These are phyloP conservation scores for Naganishia liquefaciens DNA, from an alignment of 1,284 basidiomycete genomes.

Conservation along the genomic window DNA sequence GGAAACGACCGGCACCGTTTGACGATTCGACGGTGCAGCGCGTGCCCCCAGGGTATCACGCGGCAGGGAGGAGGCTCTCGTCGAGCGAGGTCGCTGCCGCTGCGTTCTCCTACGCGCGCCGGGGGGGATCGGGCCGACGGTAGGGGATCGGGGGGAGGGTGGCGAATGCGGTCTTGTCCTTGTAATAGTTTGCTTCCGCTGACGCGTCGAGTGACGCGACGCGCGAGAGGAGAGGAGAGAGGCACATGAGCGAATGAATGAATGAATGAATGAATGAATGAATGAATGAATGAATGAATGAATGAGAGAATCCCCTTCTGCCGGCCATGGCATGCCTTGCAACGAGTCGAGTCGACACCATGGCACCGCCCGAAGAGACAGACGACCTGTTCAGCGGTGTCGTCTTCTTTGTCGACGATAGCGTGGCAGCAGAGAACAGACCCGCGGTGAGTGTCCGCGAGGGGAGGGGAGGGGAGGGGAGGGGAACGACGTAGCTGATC, in stretches of 20 bases:
- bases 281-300: too few relatives aligned
- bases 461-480: too few relatives aligned
- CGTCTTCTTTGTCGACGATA: conserved; percentile 32
- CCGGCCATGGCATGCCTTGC: too few relatives aligned
- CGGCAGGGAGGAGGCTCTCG: background rate
- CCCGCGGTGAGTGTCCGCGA: conserved; percentile 17
- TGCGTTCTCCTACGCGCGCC: background rate
- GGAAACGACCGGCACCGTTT: conserved; percentile 5
- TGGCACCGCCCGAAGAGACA: conserved; percentile 12
- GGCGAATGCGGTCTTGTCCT: background rate
- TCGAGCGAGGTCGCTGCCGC: background rate
- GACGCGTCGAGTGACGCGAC: too few relatives aligned
- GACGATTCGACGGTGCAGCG: background rate
- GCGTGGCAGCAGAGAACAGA: conserved; percentile 20
- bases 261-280: too few relatives aligned
- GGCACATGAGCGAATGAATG: background rate
- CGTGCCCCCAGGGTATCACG: background rate
- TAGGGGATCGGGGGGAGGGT: too few relatives aligned
- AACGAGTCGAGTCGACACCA: too few relatives aligned
- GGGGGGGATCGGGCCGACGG: background rate
- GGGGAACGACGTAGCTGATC: background rate
- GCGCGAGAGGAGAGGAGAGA: too few relatives aligned
- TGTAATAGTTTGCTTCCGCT: too few relatives aligned
- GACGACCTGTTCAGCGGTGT: conserved; percentile 28
- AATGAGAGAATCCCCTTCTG: too few relatives aligned